These are phyloP conservation scores for Funneliformis mosseae DNA, from an alignment of 192 early-diverging fungal species.

Conservation along the genomic window DNA sequence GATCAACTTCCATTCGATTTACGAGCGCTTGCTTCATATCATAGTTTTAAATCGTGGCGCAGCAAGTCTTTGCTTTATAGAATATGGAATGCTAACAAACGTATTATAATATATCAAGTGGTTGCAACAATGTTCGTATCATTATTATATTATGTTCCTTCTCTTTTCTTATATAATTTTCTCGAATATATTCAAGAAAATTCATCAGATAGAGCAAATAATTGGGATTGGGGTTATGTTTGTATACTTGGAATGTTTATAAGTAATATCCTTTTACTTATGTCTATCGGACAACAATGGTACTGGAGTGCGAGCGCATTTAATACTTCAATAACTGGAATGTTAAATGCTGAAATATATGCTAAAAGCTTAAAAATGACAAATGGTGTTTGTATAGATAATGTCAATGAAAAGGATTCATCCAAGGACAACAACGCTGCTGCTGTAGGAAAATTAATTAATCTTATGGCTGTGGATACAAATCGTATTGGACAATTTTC, in stretches of 20 bases:
- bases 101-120: conserved; percentile 33
- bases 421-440: conserved; percentile 32
- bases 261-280: not conserved
- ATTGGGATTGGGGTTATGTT: not conserved
- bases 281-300: not conserved
- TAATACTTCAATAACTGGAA: conserved; percentile 41
- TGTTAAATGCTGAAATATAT: conserved; percentile 64
- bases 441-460: conserved; percentile 68
- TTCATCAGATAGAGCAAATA: not conserved
- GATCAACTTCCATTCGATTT: conserved; percentile 36
- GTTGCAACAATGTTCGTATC: conserved; percentile 11
- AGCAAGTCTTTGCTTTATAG: conserved; percentile 32
- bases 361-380: conserved; percentile 54
- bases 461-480: conserved; percentile 75
- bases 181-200: conserved; percentile 37
- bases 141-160: conserved; percentile 39
- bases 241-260: conserved; percentile 20
- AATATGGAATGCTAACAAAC: conserved; percentile 34
- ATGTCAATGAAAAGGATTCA: not conserved
- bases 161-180: conserved; percentile 38
- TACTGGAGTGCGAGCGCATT: conserved; percentile 17
- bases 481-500: conserved; percentile 60
- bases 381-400: not conserved
- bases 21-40: conserved; percentile 37
- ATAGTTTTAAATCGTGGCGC: conserved; percentile 36